Evolutionary conservation across 2,329 filamentous ascomycete species (phyloP), one percentile per base, ranked within the genome.

Genomic region (Microascus cirrosus): DNA sequence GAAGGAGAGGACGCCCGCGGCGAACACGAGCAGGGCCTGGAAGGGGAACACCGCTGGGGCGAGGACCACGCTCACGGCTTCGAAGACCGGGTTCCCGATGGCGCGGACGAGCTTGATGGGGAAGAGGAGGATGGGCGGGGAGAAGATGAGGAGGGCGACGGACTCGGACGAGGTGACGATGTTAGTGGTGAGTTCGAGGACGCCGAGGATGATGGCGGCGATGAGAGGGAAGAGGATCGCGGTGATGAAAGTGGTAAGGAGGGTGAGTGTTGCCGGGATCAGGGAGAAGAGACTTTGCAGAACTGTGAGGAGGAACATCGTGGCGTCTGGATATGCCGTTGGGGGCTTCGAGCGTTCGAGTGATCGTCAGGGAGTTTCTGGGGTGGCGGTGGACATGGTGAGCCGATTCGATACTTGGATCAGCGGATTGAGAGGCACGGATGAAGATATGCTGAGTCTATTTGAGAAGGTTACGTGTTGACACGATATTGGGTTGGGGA

Each of bases 171-270:
- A 50, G 28, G 35, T 13, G 32, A 57, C 22, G 45, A 57, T 24
- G 25, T 48, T 18, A 11, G 45, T 32, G 45, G 28, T 36, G 55
- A 35, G 48, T 25, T 35, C 45, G 45, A 53, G 45, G 55, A 53
- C 42, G 45, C 42, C 55, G 22, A 50, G 48, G 55, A 57, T n/a
- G 55, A 53, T 15, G 55, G 50, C 50, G 20, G 35, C n/a, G 25
- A 53, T 10, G 55, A 25, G 8, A 28, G 50, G 55, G 55, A 48
- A 2, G 25, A 57, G 22, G 48, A 34, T 25, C 2, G 36, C 32
- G n/a, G 36, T 28, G 54, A 39, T 11, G 54, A 45, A 35, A 20
- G 22, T 24, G 35, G 22, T n/a, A 5, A 45, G 8, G 34, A 45
- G 20, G 32, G 54, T 48, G 20, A 45, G 25, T 2, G 35, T 18